phyloP scores from a whole-genome alignment of 495 filamentous ascomycete genomes.

The Lentithecium fluviatile region DNA sequence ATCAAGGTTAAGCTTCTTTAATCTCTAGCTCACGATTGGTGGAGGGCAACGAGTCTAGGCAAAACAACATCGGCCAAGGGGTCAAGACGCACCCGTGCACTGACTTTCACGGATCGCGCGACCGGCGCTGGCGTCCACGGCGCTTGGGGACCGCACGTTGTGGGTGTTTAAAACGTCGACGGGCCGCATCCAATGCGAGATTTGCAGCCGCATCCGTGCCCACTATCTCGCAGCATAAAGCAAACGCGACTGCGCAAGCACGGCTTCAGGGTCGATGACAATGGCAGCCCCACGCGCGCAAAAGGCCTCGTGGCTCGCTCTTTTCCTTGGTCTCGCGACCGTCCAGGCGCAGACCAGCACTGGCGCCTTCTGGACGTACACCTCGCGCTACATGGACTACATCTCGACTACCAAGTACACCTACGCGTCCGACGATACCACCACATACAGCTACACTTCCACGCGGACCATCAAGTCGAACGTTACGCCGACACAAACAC shows the following conservation, averaged over 20 bases:
- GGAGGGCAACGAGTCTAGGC: background rate
- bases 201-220: background rate
- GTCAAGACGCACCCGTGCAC: background rate
- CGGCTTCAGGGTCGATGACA: background rate
- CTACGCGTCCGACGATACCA: background rate
- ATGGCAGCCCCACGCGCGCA: background rate
- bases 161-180: constrained; percentile 8
- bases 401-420: background rate
- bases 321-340: background rate
- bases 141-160: too few relatives aligned
- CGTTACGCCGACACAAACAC: background rate
- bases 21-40: background rate
- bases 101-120: background rate
- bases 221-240: background rate
- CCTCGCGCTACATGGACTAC: background rate
- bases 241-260: background rate
- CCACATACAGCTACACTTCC: background rate
- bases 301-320: background rate
- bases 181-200: background rate
- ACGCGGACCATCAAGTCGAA: constrained; percentile 3
- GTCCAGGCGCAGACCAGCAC: background rate
- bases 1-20: background rate
- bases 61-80: background rate
- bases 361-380: constrained; percentile 10
- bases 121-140: background rate